Conservation (phyloP, 2,329 filamentous ascomycete species). For the Sarocladium oryzae region DNA sequence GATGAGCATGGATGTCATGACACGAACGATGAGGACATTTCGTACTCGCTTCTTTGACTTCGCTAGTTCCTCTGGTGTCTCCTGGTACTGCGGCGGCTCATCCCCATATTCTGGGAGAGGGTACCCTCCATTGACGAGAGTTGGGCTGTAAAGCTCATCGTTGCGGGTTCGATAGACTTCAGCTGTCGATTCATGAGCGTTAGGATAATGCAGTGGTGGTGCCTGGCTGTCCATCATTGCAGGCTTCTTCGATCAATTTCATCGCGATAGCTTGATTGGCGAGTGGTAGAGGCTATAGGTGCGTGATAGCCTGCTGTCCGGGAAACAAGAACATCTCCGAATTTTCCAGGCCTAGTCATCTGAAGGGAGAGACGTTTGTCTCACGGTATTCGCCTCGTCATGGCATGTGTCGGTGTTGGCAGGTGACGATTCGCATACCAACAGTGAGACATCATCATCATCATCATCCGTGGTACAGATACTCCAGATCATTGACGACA, state of each 20-base stretch:
- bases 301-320: not conserved
- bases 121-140: constrained; percentile 1
- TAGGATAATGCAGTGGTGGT: constrained; percentile 12
- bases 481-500: not conserved
- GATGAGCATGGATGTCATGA: constrained; percentile 9
- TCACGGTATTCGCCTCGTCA: not conserved
- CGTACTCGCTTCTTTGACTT: constrained; percentile 10
- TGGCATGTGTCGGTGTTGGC: constrained; percentile 2
- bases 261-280: not conserved
- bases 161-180: constrained; percentile 10
- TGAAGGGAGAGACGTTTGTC: constrained; percentile 2
- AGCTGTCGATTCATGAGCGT: constrained; percentile 10
- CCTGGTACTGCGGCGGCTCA: constrained; percentile 11
- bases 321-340: not conserved
- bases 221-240: constrained; percentile 11
- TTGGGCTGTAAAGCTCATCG: constrained; percentile 7
- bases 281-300: not conserved
- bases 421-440: constrained; percentile 1
- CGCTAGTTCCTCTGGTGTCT: not conserved
- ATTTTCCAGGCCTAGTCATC: not conserved
- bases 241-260: not conserved
- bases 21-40: constrained; percentile 2
- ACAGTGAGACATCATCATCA: constrained; percentile 2
- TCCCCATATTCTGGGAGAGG: constrained; percentile 10
- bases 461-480: not conserved